These are phyloP conservation scores for Marchantia paleacea DNA, from an alignment of 225 moss, liverwort and hornwort species.

Conservation along the genomic window DNA sequence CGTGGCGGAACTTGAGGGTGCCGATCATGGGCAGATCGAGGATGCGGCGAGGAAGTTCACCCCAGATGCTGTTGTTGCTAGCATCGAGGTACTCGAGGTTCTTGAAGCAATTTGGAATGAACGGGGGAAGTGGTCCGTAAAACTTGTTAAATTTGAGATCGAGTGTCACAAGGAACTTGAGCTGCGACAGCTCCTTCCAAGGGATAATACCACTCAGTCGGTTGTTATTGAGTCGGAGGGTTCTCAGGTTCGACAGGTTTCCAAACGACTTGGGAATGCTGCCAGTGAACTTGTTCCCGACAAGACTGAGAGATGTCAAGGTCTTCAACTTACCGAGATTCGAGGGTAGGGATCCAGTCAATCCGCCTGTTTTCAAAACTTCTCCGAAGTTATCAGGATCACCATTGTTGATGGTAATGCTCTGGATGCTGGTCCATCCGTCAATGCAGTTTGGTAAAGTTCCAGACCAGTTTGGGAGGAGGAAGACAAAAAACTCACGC, in stretches of 20 bases:
- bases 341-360: neutral
- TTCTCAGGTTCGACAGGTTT: neutral
- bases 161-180: neutral
- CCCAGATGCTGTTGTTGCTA: neutral
- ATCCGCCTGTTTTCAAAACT: neutral
- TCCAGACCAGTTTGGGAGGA: neutral
- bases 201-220: neutral
- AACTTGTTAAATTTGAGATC: neutral
- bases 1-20: neutral
- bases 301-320: neutral
- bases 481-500: neutral
- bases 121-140: neutral
- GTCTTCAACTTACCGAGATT: neutral
- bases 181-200: neutral
- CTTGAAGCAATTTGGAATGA: neutral
- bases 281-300: neutral
- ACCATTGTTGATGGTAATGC: neutral
- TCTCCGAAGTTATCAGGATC: neutral
- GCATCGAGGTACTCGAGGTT: neutral
- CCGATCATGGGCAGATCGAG: neutral
- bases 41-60: neutral
- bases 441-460: neutral
- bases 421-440: neutral
- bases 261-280: neutral
- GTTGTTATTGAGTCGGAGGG: neutral